These are phyloP conservation scores for Clonostachys rosea DNA, from an alignment of 2,329 filamentous ascomycete genomes.

Conservation along the genomic window DNA sequence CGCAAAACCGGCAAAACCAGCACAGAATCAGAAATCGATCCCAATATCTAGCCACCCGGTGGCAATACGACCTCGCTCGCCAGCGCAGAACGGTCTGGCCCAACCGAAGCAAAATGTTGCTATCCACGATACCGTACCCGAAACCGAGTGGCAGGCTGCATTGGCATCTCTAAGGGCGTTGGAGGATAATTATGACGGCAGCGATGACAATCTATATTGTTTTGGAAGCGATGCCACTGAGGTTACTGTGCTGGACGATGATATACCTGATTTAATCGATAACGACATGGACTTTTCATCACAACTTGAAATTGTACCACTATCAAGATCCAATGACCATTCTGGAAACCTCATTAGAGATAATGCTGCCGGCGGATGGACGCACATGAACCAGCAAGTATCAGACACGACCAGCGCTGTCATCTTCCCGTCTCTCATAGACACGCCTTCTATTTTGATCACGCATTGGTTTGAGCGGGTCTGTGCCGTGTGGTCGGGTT, in stretches of 20 bases:
- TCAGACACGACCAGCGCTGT: slow-evolving; percentile 17
- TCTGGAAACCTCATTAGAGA: background rate
- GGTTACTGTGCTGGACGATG: too few species aligned
- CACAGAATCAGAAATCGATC: background rate
- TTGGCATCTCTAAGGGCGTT: too few species aligned
- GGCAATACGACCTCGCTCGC: too few species aligned
- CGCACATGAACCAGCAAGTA: background rate
- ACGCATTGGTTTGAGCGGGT: slow-evolving; percentile 33
- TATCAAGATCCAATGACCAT: background rate
- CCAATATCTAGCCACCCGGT: background rate
- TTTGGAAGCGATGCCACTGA: too few species aligned
- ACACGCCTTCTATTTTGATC: slow-evolving; percentile 8
- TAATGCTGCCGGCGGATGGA: background rate
- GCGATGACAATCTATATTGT: too few species aligned
- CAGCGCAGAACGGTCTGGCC: too few species aligned
- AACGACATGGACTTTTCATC: too few species aligned
- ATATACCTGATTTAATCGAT: background rate
- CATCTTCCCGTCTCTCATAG: slow-evolving; percentile 10
- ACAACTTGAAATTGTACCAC: background rate
- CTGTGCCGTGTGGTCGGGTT: slow-evolving; percentile 32
- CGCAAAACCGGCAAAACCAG: slow-evolving; percentile 1
- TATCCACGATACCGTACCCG: background rate
- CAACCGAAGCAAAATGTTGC: too few species aligned
- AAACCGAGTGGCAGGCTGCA: background rate
- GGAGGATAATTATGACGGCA: too few species aligned